A percentile compares a stretch with the other conserved stretches of the same genome.
phyloP scores from a whole-genome alignment of 2,329 filamentous ascomycete genomes.

The Fusarium domesticum region DNA sequence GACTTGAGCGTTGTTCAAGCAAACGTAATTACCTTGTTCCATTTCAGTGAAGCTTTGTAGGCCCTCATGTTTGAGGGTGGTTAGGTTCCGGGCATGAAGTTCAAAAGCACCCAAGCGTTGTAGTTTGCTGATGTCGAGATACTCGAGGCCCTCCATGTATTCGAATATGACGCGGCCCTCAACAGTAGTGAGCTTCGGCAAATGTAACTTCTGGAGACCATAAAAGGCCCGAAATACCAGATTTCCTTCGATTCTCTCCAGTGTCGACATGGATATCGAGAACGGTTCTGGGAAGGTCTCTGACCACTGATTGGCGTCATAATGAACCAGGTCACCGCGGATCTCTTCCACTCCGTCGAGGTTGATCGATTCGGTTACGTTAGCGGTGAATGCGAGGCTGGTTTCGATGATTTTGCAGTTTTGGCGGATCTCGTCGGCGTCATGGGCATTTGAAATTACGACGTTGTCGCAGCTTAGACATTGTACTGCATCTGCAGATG shows the following conservation, averaged over 20 bases:
- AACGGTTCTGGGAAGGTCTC: constrained; percentile 6
- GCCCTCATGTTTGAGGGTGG: constrained; percentile 7
- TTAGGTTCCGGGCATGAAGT: constrained; percentile 11
- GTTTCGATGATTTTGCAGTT: constrained; percentile 11
- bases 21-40: constrained; percentile 2
- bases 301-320: neutral
- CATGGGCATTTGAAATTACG: constrained; percentile 11
- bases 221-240: constrained; percentile 10
- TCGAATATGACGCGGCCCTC: constrained; percentile 5
- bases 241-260: constrained; percentile 6
- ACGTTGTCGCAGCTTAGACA: constrained; percentile 12
- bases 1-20: constrained; percentile 4
- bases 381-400: constrained; percentile 2
- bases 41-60: constrained; percentile 11
- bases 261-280: constrained; percentile 13
- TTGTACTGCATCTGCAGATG: neutral
- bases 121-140: constrained; percentile 15
- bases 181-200: constrained; percentile 12
- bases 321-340: constrained; percentile 6
- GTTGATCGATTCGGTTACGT: constrained; percentile 8
- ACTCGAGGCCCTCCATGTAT: constrained; percentile 9
- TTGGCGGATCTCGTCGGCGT: constrained; percentile 9
- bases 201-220: constrained; percentile 11
- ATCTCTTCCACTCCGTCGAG: constrained; percentile 14
- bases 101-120: constrained; percentile 5